These are phyloP conservation scores for Collybia sp. DNA, from an alignment of 768 basidiomycete species.

Conservation along the genomic window DNA sequence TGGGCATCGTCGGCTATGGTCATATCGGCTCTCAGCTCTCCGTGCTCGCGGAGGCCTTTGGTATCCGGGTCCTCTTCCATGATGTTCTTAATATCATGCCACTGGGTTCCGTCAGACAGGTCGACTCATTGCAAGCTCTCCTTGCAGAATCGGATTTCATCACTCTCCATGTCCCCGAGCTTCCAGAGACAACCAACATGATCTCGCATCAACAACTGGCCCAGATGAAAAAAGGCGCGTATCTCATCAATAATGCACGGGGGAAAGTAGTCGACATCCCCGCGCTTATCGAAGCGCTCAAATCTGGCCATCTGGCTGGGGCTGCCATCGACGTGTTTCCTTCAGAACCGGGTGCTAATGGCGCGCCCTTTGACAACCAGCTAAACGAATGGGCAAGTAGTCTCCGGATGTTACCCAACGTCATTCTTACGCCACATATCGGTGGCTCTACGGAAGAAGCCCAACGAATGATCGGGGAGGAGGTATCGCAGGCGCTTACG, in stretches of 20 bases:
- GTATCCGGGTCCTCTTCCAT: slow-evolving; percentile 92
- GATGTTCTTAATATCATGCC: slow-evolving; percentile 98
- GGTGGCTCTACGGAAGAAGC: slow-evolving; percentile 99
- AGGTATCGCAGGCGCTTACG: slow-evolving; percentile 79
- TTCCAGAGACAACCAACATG: slow-evolving; percentile 94
- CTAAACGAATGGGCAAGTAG: slow-evolving; percentile 81
- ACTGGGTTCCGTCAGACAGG: slow-evolving; percentile 87
- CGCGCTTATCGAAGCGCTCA: slow-evolving; percentile 75
- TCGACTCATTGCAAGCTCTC: slow-evolving; percentile 72
- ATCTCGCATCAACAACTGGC: slow-evolving; percentile 72
- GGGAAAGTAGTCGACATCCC: slow-evolving; percentile 95
- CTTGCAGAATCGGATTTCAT: slow-evolving; percentile 86
- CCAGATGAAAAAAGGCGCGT: slow-evolving; percentile 93
- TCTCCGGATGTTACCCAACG: slow-evolving; percentile 76
- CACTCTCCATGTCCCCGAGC: slow-evolving; percentile 94
- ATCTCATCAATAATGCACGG: slow-evolving; percentile 97
- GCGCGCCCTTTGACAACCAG: slow-evolving; percentile 83
- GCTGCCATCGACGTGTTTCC: slow-evolving; percentile 94
- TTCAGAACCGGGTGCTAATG: slow-evolving; percentile 88
- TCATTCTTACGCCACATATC: slow-evolving; percentile 97
- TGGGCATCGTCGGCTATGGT: slow-evolving; percentile 97
- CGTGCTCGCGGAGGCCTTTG: slow-evolving; percentile 94
- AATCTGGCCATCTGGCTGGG: slow-evolving; percentile 86
- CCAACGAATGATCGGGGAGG: slow-evolving; percentile 94
- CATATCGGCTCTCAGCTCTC: slow-evolving; percentile 98